Conservation (phyloP, 768 basidiomycete species). For the Zangia roseola region DNA sequence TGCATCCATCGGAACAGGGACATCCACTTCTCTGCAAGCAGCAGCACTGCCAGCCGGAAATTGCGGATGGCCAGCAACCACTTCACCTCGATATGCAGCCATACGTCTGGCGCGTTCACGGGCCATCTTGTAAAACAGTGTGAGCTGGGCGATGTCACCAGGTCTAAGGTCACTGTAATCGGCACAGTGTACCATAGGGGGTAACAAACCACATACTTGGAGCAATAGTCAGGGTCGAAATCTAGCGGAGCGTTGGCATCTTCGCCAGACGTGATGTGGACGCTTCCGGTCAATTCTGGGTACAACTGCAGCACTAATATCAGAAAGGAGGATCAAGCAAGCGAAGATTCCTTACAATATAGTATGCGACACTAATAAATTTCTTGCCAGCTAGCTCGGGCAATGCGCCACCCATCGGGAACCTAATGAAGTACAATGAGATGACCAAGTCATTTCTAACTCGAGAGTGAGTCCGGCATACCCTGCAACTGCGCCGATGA, state of each 20-base stretch:
- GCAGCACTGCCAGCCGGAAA: slow-evolving; percentile 33
- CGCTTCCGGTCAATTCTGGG: slow-evolving; percentile 45
- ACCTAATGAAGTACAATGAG: no score
- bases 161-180: slow-evolving; percentile 4
- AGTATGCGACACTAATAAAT: slow-evolving; percentile 29
- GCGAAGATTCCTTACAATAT: slow-evolving; percentile 26
- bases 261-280: slow-evolving; percentile 45
- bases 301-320: slow-evolving; percentile 31
- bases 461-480: slow-evolving; percentile 23
- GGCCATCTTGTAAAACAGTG: slow-evolving; percentile 53
- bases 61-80: slow-evolving; percentile 18
- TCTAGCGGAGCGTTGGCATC: slow-evolving; percentile 42
- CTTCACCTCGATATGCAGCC: slow-evolving; percentile 30
- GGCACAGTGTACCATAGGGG: no score
- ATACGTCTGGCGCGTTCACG: slow-evolving; percentile 58
- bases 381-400: slow-evolving; percentile 19
- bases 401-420: no score
- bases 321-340: neutral
- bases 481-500: slow-evolving; percentile 43
- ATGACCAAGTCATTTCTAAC: no score
- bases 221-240: slow-evolving; percentile 41
- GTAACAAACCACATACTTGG: slow-evolving; percentile 44
- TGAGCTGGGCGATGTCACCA: slow-evolving; percentile 44
- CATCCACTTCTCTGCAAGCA: slow-evolving; percentile 12
- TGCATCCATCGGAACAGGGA: slow-evolving; percentile 23